Base-by-base conservation (phyloP, 768 basidiomycete species). In the Phaffia australis region DNA sequence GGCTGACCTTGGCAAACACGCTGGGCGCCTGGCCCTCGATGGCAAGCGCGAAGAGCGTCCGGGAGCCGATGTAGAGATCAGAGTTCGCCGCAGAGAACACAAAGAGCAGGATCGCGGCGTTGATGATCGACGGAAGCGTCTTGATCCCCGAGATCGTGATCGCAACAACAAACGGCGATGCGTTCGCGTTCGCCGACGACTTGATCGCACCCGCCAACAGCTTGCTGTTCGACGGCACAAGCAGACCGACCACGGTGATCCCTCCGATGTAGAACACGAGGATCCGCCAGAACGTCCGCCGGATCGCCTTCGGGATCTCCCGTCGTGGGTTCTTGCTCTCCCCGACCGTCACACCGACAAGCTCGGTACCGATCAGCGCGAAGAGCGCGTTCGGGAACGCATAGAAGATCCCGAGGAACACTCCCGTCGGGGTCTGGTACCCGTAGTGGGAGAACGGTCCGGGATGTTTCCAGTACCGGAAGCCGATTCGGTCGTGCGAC, bases 361-460 rank as follows among this genome's bases (percentile, higher is more conserved):
- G 54, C 32, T 60, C 63, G 27, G 63, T 47, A 9, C 63, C 51
- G 5, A 56, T 57, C 29, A 42, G 64, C 32, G 67, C 67, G 27
- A 68, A 68, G 47, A 68, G 62, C 0, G 67, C 67, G 62, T 68
- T 68, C 5, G 93, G 74, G 69, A 84, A 84, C 1, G 82, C 80
- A 54, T 52, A 68, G 66, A 83, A 78, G 73, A 85, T 85, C 11
- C 83, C 85, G 16, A 85, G 76, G 81, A 97, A 95, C 29, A 79
- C 83, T 6, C 91, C 92, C 70, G 81, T 82, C 2, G 81, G 69
- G 4, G 90, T 92, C 66, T 81, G 78, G 67, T 64, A 71, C 59
- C 80, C 77, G 73, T 83, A 81, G 72, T 93, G 88, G 11, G 81
- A 85, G 73, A 97, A 91, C 0, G 93, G 85, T 14, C 94, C 94